Conservation (phyloP, 1,139 yeast genomes). For the Pichia sp. region DNA sequence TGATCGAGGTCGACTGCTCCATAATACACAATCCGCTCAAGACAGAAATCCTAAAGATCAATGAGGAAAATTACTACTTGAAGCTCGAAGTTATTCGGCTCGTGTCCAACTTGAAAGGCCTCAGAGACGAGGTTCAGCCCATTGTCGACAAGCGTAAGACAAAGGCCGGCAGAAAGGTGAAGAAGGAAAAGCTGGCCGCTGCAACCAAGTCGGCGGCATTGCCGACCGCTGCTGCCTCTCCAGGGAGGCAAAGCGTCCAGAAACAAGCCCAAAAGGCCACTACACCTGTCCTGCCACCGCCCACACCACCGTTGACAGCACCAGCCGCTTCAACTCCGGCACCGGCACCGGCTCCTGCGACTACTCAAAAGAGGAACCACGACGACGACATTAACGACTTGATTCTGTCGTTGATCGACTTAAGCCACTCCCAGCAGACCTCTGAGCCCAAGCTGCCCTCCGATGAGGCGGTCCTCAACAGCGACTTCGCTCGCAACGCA, state of each 20-base stretch:
- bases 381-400: conserved; percentile 34
- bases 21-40: conserved; percentile 30
- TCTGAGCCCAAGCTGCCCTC: conserved; percentile 1
- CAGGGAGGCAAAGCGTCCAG: no score
- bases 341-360: no score
- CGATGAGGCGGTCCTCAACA: background rate
- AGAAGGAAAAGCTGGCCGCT: background rate
- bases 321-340: no score
- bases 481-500: background rate
- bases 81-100: conserved; percentile 34
- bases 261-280: no score
- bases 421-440: conserved; percentile 27
- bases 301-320: no score
- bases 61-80: conserved; percentile 35
- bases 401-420: conserved; percentile 31
- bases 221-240: no score
- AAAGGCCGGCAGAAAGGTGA: background rate
- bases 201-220: no score
- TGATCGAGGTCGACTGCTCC: conserved; percentile 20
- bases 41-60: conserved; percentile 32
- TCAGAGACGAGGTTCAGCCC: conserved; percentile 24
- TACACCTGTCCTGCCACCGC: no score
- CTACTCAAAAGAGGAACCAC: conserved; percentile 10
- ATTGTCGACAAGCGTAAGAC: conserved; percentile 11
- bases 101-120: conserved; percentile 32